A percentile compares a stretch with the other conserved stretches of the same genome.
These are phyloP conservation scores for Potentilla sterilis DNA, from an alignment of 306 rosid genomes.

Conservation along the genomic window DNA sequence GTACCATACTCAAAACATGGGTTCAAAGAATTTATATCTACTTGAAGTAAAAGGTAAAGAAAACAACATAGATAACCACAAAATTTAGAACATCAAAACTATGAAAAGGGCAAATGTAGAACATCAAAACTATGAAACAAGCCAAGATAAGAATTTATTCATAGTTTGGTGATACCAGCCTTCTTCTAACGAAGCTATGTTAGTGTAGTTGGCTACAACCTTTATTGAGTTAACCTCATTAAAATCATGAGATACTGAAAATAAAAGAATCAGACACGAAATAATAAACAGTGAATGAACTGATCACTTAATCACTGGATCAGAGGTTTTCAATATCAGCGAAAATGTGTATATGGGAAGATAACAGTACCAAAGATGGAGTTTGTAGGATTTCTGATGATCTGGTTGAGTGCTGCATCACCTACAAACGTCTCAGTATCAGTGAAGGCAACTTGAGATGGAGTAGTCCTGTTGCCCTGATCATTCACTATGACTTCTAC, in stretches of 20 bases:
- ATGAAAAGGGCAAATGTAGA: not conserved
- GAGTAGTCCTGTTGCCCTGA: constrained; percentile 13
- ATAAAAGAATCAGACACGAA: not conserved
- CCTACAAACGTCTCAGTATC: constrained; percentile 3
- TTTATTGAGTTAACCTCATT: not conserved
- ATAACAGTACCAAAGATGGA: not conserved
- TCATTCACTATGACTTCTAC: constrained; percentile 5
- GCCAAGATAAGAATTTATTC: not conserved
- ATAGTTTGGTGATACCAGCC: not conserved
- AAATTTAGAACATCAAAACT: not conserved
- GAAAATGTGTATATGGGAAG: not conserved
- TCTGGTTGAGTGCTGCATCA: constrained; percentile 9
- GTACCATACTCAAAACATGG: not conserved
- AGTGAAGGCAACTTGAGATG: constrained; percentile 13
- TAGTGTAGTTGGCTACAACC: not conserved
- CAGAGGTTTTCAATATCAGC: too few species aligned
- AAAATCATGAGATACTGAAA: not conserved
- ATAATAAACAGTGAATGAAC: not conserved
- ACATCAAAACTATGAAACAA: not conserved
- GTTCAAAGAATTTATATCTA: too few species aligned
- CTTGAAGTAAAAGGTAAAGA: too few species aligned
- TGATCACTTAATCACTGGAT: not conserved
- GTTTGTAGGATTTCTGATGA: constrained; percentile 8
- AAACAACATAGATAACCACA: not conserved
- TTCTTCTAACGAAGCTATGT: not conserved